Conservation (phyloP, 176 grass and related monocot genomes). For the Oryza glaberrima region DNA sequence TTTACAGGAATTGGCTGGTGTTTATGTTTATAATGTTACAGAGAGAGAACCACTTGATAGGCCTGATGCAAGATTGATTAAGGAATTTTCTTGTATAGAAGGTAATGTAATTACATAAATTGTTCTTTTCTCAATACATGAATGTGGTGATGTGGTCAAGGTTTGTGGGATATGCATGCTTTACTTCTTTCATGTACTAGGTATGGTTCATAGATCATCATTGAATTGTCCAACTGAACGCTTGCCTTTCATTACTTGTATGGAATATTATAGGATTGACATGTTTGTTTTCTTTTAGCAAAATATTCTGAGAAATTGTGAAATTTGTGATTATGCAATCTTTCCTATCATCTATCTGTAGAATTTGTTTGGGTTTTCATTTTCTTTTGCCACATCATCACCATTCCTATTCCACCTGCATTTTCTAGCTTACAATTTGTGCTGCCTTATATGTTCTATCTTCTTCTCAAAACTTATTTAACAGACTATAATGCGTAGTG, state of each 20-base stretch:
- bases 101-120: slow-evolving; percentile 44
- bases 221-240: slow-evolving; percentile 9
- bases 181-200: neutral
- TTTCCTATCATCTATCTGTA: neutral
- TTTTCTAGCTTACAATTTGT: slow-evolving; percentile 5
- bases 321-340: neutral
- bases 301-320: neutral
- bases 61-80: slow-evolving; percentile 87
- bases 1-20: slow-evolving; percentile 81
- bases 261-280: neutral
- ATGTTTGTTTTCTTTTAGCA: neutral
- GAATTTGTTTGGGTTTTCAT: neutral
- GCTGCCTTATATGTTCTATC: neutral
- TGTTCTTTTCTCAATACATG: slow-evolving; percentile 25
- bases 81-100: slow-evolving; percentile 80
- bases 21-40: slow-evolving; percentile 83
- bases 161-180: slow-evolving; percentile 24
- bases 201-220: neutral
- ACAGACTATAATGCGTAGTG: neutral
- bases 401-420: neutral
- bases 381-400: neutral
- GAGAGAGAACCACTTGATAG: slow-evolving; percentile 83
- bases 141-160: slow-evolving; percentile 2
- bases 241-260: slow-evolving; percentile 3
- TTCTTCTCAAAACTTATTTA: neutral